phyloP scores from a whole-genome alignment of 495 filamentous ascomycete genomes.

The Penicillium flavigenum region DNA sequence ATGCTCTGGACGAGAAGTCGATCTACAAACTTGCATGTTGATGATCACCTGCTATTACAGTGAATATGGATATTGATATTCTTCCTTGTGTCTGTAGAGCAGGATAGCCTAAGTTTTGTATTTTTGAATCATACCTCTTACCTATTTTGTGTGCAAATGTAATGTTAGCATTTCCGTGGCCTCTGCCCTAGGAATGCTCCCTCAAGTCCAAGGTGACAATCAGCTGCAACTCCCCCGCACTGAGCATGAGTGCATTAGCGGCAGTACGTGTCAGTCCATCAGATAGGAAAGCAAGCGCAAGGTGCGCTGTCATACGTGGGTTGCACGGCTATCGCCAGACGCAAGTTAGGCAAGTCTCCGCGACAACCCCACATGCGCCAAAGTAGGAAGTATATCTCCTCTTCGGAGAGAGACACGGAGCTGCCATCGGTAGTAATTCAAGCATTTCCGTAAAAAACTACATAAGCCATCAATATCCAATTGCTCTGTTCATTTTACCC shows the following conservation, averaged over 20 bases:
- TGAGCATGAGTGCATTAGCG: not conserved
- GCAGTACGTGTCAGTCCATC: not conserved
- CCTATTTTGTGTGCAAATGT: not conserved
- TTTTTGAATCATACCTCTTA: too few relatives aligned
- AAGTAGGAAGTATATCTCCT: not conserved
- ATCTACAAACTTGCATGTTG: not conserved
- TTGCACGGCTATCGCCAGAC: not conserved
- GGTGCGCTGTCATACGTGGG: not conserved
- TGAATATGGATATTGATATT: not conserved
- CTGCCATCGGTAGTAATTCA: not conserved
- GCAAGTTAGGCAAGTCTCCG: conserved; percentile 20
- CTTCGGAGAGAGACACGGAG: not conserved
- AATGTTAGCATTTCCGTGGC: not conserved
- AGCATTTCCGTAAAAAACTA: not conserved
- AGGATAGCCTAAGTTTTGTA: not conserved
- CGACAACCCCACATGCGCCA: conserved; percentile 17
- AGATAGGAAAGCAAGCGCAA: not conserved
- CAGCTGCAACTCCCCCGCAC: not conserved
- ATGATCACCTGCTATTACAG: not conserved
- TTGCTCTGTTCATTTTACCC: not conserved
- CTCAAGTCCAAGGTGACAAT: not conserved
- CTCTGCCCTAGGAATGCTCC: not conserved
- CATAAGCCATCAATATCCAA: not conserved
- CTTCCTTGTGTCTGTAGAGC: not conserved
- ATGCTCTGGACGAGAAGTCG: not conserved